phyloP scores from a whole-genome alignment of 768 basidiomycete genomes.

The Kwoniella pini region DNA sequence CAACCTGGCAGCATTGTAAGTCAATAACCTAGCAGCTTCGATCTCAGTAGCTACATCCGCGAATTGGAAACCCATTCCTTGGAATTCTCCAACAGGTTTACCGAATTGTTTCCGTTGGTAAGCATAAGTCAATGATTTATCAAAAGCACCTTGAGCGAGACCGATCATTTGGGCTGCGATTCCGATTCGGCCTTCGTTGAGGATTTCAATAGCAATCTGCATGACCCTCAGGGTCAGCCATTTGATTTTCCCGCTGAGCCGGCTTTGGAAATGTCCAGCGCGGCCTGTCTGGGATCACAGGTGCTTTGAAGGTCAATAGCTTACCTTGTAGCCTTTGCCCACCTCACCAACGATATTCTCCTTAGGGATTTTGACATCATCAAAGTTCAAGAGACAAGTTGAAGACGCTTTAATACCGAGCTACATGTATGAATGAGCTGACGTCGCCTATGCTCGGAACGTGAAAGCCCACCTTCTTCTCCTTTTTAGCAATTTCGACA shows the following conservation, averaged over 20 bases:
- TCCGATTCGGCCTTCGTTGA: conserved; percentile 97
- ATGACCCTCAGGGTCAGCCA: too few species aligned
- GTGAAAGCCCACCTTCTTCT: conserved; percentile 66
- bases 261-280: too few species aligned
- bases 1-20: conserved; percentile 92
- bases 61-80: conserved; percentile 93
- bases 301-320: not conserved
- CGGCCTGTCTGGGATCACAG: too few species aligned
- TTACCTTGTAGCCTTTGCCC: conserved; percentile 86
- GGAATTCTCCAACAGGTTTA: conserved; percentile 83
- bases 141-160: conserved; percentile 93
- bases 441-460: too few species aligned
- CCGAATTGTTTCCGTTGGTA: conserved; percentile 94
- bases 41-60: conserved; percentile 87
- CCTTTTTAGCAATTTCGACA: conserved; percentile 95
- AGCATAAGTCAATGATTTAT: conserved; percentile 92
- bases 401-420: conserved; percentile 94
- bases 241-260: too few species aligned
- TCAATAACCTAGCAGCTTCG: conserved; percentile 82
- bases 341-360: conserved; percentile 81
- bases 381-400: conserved; percentile 90
- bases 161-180: conserved; percentile 99
- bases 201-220: conserved; percentile 88
- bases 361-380: conserved; percentile 78
- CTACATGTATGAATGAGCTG: conserved; percentile 27